Evolutionary conservation across 2,329 filamentous ascomycete genomes (phyloP).

Genomic region (Alternaria sp.): DNA sequence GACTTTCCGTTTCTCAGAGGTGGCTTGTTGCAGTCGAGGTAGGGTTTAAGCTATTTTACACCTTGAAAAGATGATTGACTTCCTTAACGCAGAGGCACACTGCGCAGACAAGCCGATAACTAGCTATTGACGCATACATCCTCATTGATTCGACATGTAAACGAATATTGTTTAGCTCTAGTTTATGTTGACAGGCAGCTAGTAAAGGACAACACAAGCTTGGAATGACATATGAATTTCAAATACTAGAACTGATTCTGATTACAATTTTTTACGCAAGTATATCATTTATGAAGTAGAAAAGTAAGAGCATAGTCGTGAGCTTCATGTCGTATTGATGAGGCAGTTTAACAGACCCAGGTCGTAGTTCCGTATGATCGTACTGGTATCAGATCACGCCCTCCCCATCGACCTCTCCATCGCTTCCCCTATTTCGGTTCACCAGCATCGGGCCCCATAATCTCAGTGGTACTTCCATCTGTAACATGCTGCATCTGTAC

Average conservation of each 20-base stretch:
- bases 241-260: not conserved
- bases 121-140: too few relatives aligned
- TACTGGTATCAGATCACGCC: not conserved
- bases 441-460: slow-evolving; percentile 1
- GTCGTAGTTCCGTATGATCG: not conserved
- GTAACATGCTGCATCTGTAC: slow-evolving; percentile 2
- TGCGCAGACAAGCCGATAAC: not conserved
- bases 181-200: not conserved
- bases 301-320: not conserved
- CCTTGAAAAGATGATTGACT: not conserved
- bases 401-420: not conserved
- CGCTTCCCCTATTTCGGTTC: not conserved
- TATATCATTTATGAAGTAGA: not conserved
- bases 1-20: rapidly evolving
- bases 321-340: too few relatives aligned
- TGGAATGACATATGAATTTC: not conserved
- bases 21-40: not conserved
- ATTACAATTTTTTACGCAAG: not conserved
- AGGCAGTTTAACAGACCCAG: not conserved
- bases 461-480: slow-evolving; percentile 21
- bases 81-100: not conserved
- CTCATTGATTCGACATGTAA: not conserved
- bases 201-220: not conserved
- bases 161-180: not conserved
- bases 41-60: not conserved